Evolutionary conservation across 2,329 filamentous ascomycete species (phyloP).

Genomic region (Pyricularia pennisetigena): DNA sequence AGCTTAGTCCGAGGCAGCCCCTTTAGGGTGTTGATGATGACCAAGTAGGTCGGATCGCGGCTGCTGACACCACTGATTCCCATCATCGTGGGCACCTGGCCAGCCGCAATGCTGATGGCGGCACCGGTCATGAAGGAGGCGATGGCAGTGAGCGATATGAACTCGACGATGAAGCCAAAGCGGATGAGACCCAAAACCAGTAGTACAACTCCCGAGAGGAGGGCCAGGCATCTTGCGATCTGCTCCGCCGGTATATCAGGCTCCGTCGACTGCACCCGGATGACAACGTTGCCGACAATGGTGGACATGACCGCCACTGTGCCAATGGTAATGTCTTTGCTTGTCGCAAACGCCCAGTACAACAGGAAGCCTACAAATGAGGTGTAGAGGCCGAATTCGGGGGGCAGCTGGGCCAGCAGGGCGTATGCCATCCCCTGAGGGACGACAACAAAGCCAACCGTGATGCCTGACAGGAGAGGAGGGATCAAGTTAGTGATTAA

Average conservation of each 20-base stretch:
- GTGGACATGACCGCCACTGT: constrained; percentile 44
- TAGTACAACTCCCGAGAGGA: constrained; percentile 33
- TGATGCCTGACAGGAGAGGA: constrained; percentile 4
- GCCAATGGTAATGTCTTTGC: constrained; percentile 77
- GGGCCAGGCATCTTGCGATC: constrained; percentile 32
- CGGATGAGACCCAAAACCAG: constrained; percentile 34
- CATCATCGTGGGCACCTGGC: constrained; percentile 32
- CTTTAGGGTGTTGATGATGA: constrained; percentile 32
- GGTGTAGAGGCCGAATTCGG: constrained; percentile 68
- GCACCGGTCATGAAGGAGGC: constrained; percentile 40
- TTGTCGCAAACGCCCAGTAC: constrained; percentile 79
- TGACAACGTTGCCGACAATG: constrained; percentile 36
- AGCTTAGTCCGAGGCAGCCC: constrained; percentile 34
- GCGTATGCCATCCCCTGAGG: constrained; percentile 78
- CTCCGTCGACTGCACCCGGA: constrained; percentile 23
- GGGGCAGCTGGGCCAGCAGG: constrained; percentile 54
- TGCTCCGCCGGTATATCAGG: constrained; percentile 24
- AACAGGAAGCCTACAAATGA: constrained; percentile 73
- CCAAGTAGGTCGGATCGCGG: constrained; percentile 31
- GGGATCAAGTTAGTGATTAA: not conserved
- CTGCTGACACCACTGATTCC: constrained; percentile 34
- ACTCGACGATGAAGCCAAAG: constrained; percentile 40
- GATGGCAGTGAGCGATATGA: constrained; percentile 39
- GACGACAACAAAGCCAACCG: constrained; percentile 46
- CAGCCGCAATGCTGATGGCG: constrained; percentile 38